Conservation (phyloP, 176 grass and related monocot species). For the Olyra latifolia region DNA sequence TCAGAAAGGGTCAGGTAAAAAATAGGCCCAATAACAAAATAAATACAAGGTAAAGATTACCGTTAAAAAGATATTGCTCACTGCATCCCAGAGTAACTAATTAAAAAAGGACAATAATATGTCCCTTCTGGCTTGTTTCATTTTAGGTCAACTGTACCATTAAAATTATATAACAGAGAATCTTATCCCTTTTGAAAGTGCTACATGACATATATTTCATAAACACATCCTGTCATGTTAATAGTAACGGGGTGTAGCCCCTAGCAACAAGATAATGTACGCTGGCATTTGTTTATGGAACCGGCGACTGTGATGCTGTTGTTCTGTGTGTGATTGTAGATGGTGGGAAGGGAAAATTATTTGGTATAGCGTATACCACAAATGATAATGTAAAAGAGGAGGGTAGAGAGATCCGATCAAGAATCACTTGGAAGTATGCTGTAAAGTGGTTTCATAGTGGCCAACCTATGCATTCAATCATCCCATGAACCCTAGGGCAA, state of each 20-base stretch:
- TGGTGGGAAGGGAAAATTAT: background rate
- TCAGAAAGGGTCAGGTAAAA: too few species aligned
- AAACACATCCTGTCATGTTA: too few species aligned
- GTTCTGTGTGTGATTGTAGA: background rate
- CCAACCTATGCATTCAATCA: too few species aligned
- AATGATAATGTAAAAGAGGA: background rate
- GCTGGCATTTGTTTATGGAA: constrained; percentile 4
- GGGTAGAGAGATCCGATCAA: background rate
- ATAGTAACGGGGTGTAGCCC: background rate
- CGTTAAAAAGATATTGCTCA: background rate
- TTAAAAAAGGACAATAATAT: background rate
- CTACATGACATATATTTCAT: too few species aligned
- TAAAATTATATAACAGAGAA: constrained; percentile 12
- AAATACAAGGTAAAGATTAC: background rate
- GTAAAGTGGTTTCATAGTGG: background rate
- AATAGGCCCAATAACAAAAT: background rate
- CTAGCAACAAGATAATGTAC: background rate
- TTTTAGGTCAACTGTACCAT: background rate
- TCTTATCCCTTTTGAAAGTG: background rate
- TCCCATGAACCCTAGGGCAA: background rate
- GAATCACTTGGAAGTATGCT: background rate
- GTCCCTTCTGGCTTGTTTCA: background rate
- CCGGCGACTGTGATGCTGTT: too few species aligned
- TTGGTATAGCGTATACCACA: too few species aligned
- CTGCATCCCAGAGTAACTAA: background rate